A percentile compares a stretch with the other conserved stretches of the same genome.
phyloP scores from a whole-genome alignment of 1,284 basidiomycete species.

The Moniliella sp. region DNA sequence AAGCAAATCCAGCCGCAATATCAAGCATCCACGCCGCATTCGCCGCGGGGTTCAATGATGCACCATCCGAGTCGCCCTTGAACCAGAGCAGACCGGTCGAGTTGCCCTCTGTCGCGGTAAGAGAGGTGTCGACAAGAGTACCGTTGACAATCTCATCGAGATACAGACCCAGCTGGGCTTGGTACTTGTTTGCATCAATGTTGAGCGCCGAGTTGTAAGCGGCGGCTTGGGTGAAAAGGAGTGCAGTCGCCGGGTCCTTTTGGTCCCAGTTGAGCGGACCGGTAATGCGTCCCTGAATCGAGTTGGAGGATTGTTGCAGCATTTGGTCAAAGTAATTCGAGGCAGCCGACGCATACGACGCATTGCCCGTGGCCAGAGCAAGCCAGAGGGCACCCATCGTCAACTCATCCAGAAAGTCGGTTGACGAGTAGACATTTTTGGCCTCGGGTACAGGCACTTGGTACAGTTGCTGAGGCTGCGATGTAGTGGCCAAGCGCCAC shows the following conservation, averaged over 20 bases:
- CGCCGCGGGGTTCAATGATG: constrained; percentile 64
- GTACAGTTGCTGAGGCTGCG: constrained; percentile 36
- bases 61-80: constrained; percentile 53
- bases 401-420: constrained; percentile 39
- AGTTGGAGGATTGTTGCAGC: background rate
- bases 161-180: constrained; percentile 49
- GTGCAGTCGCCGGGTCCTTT: constrained; percentile 51
- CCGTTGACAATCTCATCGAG: constrained; percentile 50
- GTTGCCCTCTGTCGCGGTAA: constrained; percentile 2
- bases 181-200: constrained; percentile 48
- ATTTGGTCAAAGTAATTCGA: constrained; percentile 42
- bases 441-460: constrained; percentile 48
- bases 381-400: constrained; percentile 54
- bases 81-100: constrained; percentile 59
- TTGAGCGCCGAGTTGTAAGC: constrained; percentile 41
- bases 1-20: constrained; percentile 48
- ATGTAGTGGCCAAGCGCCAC: constrained; percentile 47
- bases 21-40: constrained; percentile 61
- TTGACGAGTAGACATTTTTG: constrained; percentile 50
- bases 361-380: constrained; percentile 47
- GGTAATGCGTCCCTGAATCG: background rate
- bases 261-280: constrained; percentile 72
- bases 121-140: constrained; percentile 36
- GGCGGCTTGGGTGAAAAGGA: constrained; percentile 44
- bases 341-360: constrained; percentile 47